These are phyloP conservation scores for Neopestalotiopsis rosae DNA, from an alignment of 2,329 filamentous ascomycete species.

Conservation along the genomic window DNA sequence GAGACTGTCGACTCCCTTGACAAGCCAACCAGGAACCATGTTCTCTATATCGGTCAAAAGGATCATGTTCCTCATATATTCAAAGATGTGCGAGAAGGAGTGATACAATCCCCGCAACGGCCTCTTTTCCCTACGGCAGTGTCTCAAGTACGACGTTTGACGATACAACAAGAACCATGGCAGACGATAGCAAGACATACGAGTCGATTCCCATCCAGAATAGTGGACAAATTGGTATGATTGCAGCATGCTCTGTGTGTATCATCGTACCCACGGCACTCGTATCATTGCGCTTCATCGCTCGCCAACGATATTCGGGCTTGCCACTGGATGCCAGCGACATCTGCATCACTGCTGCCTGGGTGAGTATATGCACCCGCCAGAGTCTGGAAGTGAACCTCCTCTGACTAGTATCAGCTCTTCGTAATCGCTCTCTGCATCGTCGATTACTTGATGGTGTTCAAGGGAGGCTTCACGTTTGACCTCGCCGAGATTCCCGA, in stretches of 20 bases:
- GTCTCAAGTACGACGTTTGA: neutral
- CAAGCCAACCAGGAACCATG: neutral
- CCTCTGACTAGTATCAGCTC: slow-evolving; percentile 5
- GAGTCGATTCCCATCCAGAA: slow-evolving; percentile 19
- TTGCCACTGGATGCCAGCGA: slow-evolving; percentile 15
- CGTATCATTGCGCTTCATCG: slow-evolving; percentile 18
- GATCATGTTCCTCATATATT: neutral
- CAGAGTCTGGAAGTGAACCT: neutral
- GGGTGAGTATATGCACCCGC: neutral
- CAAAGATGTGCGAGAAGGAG: neutral
- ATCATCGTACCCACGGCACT: slow-evolving; percentile 15
- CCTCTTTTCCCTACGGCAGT: neutral
- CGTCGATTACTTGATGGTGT: slow-evolving; percentile 18
- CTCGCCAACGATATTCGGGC: slow-evolving; percentile 7
- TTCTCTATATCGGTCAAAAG: neutral
- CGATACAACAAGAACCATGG: neutral
- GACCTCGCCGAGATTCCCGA: neutral
- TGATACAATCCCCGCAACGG: neutral
- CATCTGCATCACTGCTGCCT: slow-evolving; percentile 14
- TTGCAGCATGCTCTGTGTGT: slow-evolving; percentile 4
- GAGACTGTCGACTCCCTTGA: neutral
- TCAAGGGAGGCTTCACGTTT: slow-evolving; percentile 18
- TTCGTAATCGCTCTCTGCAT: slow-evolving; percentile 17
- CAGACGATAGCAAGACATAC: neutral
- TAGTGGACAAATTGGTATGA: slow-evolving; percentile 16